Base-by-base conservation (phyloP, 306 rosid species). In the Astragalus glycyphyllos region DNA sequence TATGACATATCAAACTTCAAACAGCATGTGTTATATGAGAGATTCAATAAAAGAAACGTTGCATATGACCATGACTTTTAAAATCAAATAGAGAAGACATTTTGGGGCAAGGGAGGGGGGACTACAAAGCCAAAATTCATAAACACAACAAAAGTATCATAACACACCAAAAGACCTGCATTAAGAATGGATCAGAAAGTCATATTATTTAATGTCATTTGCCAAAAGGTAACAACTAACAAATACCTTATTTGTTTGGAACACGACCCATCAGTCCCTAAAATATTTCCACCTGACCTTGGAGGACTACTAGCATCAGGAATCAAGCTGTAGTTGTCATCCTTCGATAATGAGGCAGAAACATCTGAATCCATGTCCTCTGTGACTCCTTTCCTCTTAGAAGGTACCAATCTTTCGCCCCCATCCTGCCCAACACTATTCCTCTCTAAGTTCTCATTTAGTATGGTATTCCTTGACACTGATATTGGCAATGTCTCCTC, bases 171-270 rank as follows among this genome's bases (percentile, higher is more conserved):
- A 53, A 64, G n/a, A 64, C 16, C 31, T 35, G 67, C 38, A 56
- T 26, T 56, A 29, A 23, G 72, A 71, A 44, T 44, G 23, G 11
- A 7, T 26, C 17, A 49, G 17, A 60, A 26, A 26, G 31, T 26
- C 31, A 3, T 26, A 4, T 26, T 26, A 26, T 2, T 48, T 71
- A 8, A 16, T 35, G 31, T 65, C 41, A 76, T 75, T 64, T 72
- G 32, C 11, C 42, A 64, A 26, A 26, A 26, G 3, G 31, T 26
- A 26, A 47, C 59, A 59, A 55, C 37, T 37, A 58, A 76, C 55
- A 63, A 59, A 58, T 80, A 91, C 96, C 97, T 86, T 79, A 15
- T 82, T 40, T 75, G 81, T 76, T 85, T 77, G 73, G 72, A 80
- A 80, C 76, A 82, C 54, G 77, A 65, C 47, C 56, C 49, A 1